Evolutionary conservation across 2,329 filamentous ascomycete species (phyloP), one percentile per base, ranked within the genome.

Genomic region (Sordariomycetes sp.): DNA sequence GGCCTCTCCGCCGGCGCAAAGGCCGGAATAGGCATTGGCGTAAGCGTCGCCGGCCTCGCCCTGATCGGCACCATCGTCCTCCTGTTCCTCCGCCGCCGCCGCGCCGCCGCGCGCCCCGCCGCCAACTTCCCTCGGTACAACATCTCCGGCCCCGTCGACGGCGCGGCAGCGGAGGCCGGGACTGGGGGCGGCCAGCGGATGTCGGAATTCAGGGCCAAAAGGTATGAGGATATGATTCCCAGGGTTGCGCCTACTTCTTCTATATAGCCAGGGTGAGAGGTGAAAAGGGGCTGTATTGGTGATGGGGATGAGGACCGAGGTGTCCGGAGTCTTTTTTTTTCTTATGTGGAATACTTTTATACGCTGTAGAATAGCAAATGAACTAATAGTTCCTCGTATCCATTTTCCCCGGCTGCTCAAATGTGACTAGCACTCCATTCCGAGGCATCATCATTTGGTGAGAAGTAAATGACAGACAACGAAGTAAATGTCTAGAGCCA

Each of bases 171-270:
- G 20, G 59, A 59, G 10, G 56, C 57, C 50, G 45, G 58, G 13
- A 39, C 42, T 24, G 51, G 60, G 32, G 25, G 55, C 32, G 28
- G 35, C 10, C 50, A 25, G n/a, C n/a, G 12, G 15, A 50, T 50
- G 45, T 55, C 56, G 17, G 76, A 78, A 53, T 69, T 75, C 63
- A 74, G 75, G 59, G 73, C 77, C 3, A 72, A 76, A 59, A 73
- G 77, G 50, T 82, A 82, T 61, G 79, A 82, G 65, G 79, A 82
- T 61, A 78, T 81, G 77, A 63, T 78, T 24, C 78, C 78, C 32
- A 70, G 77, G 52, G 70, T 74, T 59, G 71, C 75, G 53, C 79
- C 80, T 12, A 69, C 72, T 64, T 71, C 66, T 17, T 69, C 74
- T 67, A 69, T 75, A 10, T 74, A 59, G 60, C 10, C 39, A 10